Conservation (phyloP, 495 filamentous ascomycete genomes). For the Jackrogersella multiformis region DNA sequence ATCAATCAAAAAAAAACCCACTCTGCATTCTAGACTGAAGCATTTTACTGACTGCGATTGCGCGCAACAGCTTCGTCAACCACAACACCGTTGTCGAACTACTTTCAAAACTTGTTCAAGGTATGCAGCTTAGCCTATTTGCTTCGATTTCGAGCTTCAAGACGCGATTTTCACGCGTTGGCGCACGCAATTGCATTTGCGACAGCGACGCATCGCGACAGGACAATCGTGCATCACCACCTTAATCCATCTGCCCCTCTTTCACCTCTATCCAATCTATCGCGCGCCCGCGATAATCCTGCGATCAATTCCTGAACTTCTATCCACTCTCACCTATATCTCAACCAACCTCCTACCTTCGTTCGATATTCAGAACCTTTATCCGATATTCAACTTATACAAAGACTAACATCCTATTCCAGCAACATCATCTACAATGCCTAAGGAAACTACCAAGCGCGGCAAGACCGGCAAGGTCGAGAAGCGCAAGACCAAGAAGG, state of each 20-base stretch:
- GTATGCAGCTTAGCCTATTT: slow-evolving; percentile 45
- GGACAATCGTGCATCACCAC: slow-evolving; percentile 28
- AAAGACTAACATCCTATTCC: slow-evolving; percentile 33
- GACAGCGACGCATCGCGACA: slow-evolving; percentile 33
- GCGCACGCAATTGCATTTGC: slow-evolving; percentile 51
- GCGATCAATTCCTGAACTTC: not conserved
- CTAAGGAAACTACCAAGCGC: slow-evolving; percentile 60
- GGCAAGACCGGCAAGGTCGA: slow-evolving; percentile 54
- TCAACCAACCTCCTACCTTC: not conserved
- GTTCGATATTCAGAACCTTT: not conserved
- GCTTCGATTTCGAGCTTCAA: slow-evolving; percentile 46
- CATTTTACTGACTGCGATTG: slow-evolving; percentile 35
- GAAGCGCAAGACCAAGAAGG: slow-evolving; percentile 60
- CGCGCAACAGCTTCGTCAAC: slow-evolving; percentile 43
- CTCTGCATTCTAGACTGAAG: slow-evolving; percentile 27
- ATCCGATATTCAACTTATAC: not conserved
- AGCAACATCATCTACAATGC: slow-evolving; percentile 51
- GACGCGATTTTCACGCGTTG: slow-evolving; percentile 45
- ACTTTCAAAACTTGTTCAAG: slow-evolving; percentile 27
- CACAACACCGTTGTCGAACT: slow-evolving; percentile 33
- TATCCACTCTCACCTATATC: not conserved
- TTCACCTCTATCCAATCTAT: slow-evolving; percentile 18
- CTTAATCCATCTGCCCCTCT: slow-evolving; percentile 37
- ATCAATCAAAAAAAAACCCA: slow-evolving; percentile 25
- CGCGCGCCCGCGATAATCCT: slow-evolving; percentile 15